Evolutionary conservation across 257 asterid genomes (phyloP), one percentile per base, ranked within the genome.

Genomic region (Solanum dulcamara): DNA sequence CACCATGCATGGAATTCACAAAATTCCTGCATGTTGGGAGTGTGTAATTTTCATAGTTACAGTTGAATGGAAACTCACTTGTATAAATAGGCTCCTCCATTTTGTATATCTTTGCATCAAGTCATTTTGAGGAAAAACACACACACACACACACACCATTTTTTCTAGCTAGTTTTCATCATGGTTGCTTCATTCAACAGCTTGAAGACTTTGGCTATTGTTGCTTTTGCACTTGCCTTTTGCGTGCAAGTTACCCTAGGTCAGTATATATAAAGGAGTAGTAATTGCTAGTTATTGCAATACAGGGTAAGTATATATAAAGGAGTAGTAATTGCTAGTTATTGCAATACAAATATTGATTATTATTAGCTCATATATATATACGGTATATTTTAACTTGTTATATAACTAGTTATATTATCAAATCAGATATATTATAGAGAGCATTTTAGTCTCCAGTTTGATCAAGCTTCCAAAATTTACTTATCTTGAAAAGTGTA

Each of bases 151-250:
- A n/a, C n/a, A n/a, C n/a, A n/a, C n/a, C 80, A 10, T 70, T 70
- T 35, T 68, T 68, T 15, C n/a, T 33, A 83, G 18, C 77, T 80
- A 33, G 4, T 20, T 4, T 37, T 70, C 80, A 70, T 14, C 50
- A 30, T 68, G 84, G 90, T 90, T 94, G 92, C 92, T 37, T 85
- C 91, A 35, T 75, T 3, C 46, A 51, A 81, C 6, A 60, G 17
- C 84, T 40, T 60, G 50, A 66, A 70, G 44, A 72, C 80, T 62
- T 87, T 75, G 53, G 74, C 71, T 3, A 20, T 91, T 30, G 82
- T 82, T 24, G 90, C 71, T 44, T 83, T 91, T 80, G 88, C 85
- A n/a, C 85, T 90, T 48, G 86, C 84, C 64, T 68, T 90, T 9
- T 85, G 55, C 81, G 28, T 75, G 28, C 88, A 89, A 85, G 81